Base-by-base conservation (phyloP, 208 protist species). In the Tritrichomonas foetus region DNA sequence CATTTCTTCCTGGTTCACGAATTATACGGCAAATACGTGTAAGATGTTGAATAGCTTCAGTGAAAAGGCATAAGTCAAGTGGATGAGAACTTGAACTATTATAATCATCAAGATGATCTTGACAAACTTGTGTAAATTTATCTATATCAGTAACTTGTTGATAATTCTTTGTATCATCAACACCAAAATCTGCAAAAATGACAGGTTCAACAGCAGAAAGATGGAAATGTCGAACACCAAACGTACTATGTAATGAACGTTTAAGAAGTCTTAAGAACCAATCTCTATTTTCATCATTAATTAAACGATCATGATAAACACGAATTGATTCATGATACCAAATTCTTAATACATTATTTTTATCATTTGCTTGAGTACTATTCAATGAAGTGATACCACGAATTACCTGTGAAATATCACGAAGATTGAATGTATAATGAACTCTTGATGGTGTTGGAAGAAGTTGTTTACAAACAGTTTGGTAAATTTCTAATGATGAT, bases 361-460 rank as follows among this genome's bases (percentile, higher is more conserved):
- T 41, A 84, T 97, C 96, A 39, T 66, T 93, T 33, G 44, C 49
- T 33, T 64, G 50, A 49, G 20, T 30, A 30, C 3, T 8, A 47
- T 64, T 11, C 2, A 94, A 80, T n/a, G 95, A 93, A 53, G 95
- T 66, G n/a, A 93, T 64, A 57, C 69, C 66, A 53, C 55, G 49
- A 49, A 94, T 89, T 27, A 99, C 97, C 96, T 98, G 98, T 33
- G 97, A 97, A 25, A 99, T 95, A 94, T 99, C 98, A 93, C 98
- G 97, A 25, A 99, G 96, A 94, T 99, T 99, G 96, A 99, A 99
- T 3, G 98, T 98, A 96, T 99, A 99, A 96, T 99, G 98, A 66
- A 97, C 96, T 93, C 98, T 99, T 50, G 96, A 95, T 30, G 98
- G 98, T 44, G 97, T 98, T 64, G 98, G 98, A 1, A 98, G 96